These are phyloP conservation scores for Bipolaris cookei DNA, from an alignment of 2,329 filamentous ascomycete species.

Conservation along the genomic window DNA sequence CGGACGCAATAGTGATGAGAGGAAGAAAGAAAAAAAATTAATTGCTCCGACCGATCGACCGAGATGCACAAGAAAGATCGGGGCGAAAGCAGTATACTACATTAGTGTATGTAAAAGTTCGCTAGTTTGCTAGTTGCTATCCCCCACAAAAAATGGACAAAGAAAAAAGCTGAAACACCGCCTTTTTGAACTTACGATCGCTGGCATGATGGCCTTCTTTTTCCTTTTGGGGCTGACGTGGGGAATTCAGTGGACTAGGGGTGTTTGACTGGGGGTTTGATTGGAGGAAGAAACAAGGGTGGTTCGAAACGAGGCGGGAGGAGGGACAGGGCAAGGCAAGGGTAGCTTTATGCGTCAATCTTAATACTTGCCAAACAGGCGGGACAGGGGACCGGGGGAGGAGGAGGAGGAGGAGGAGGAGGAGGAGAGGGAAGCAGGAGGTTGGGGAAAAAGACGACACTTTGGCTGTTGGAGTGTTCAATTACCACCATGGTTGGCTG, in stretches of 20 bases:
- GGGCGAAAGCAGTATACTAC: background rate
- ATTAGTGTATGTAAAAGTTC: background rate
- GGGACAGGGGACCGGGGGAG: background rate
- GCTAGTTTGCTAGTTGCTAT: background rate
- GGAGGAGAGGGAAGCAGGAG: background rate
- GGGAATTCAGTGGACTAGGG: background rate
- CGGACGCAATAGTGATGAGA: background rate
- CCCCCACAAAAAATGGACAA: background rate
- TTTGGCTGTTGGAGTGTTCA: background rate
- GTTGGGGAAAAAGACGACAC: background rate
- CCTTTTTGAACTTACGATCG: background rate
- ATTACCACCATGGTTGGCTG: background rate
- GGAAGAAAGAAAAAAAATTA: background rate
- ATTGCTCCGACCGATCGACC: slow-evolving; percentile 1
- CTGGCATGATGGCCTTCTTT: background rate
- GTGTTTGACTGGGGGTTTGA: background rate
- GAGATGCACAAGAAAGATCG: background rate
- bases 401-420: background rate
- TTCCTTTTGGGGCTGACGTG: background rate
- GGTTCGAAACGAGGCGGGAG: background rate
- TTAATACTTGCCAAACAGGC: background rate
- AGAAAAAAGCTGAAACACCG: background rate
- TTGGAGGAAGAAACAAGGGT: background rate
- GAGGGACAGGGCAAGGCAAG: background rate
- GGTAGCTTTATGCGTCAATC: background rate